Conservation (phyloP, 2,329 filamentous ascomycete genomes). For the Exophiala viscosa region DNA sequence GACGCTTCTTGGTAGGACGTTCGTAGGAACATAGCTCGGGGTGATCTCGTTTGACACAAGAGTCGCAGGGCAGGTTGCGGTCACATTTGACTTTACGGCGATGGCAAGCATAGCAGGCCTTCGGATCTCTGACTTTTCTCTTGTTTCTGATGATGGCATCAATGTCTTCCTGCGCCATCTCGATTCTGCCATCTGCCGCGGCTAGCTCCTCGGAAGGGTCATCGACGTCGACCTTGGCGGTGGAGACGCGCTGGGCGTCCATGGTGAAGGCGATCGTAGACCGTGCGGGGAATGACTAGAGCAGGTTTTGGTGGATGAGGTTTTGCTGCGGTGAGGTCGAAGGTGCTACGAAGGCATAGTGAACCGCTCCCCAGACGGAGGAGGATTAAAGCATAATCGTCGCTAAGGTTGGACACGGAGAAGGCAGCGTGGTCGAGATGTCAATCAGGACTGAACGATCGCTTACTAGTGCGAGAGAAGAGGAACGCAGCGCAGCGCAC, state of each 20-base stretch:
- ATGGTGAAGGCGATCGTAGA: not conserved
- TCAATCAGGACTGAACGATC: too few relatives aligned
- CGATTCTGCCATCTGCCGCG: conserved; percentile 24
- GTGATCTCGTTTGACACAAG: conserved; percentile 48
- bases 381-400: not conserved
- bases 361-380: not conserved
- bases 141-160: conserved; percentile 48
- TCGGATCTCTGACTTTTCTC: conserved; percentile 48
- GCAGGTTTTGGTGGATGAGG: not conserved
- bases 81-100: conserved; percentile 44
- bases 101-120: conserved; percentile 29
- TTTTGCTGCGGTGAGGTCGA: not conserved
- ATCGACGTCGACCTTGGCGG: not conserved
- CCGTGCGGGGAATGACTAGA: not conserved
- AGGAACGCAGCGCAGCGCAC: too few relatives aligned
- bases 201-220: conserved; percentile 23
- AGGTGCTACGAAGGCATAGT: not conserved
- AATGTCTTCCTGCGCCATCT: conserved; percentile 44
- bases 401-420: too few relatives aligned
- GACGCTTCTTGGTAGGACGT: conserved; percentile 45
- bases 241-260: conserved; percentile 12
- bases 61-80: conserved; percentile 47
- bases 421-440: too few relatives aligned
- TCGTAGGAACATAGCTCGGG: conserved; percentile 49
- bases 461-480: too few relatives aligned